Base-by-base conservation (phyloP, 2,329 filamentous ascomycete genomes). In the Periconia macrospinosa region DNA sequence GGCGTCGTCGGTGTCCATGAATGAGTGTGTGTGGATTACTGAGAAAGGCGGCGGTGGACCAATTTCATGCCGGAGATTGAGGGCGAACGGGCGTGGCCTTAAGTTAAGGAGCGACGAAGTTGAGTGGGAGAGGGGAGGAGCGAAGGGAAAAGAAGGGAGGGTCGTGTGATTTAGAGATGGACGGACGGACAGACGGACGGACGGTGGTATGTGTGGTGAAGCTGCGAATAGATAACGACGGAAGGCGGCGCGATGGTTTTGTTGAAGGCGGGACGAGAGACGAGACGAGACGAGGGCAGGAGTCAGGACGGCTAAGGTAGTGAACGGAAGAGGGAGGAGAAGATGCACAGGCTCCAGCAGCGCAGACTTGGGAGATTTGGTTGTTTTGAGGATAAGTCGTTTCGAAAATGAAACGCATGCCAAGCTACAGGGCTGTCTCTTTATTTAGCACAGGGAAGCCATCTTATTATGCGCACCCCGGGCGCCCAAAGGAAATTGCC, bases 371-470 rank as follows among this genome's bases (percentile, higher is more conserved):
- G 65, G 63, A 59, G 56, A 62, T 70, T n/a, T 72, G 67, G 67
- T 70, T 72, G 70, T 72, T 72, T 71, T 72, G 70, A 70, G 62
- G 63, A 68, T 67, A 64, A 60, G 53, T 65, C 63, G 67, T 71
- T 71, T 70, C 67, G 23, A 27, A 27, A 27, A 69, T 67, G 57
- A 37, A n/a, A 37, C 23, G 23, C 23, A 27, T 27, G 23, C 23
- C 23, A 27, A 27, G 23, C 23, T 27, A 57, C 63, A 67, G 58
- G 60, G 64, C 61, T 65, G 33, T 6, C 33, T 27, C 33, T 66
- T 66, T 62, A 66, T 68, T 66, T 69, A 65, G 68, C 59, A 63
- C 56, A 54, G 54, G 63, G 62, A 61, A 57, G 60, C 45, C 52
- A 47, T 52, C 50, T 57, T 60, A 51, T 53, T 41, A n/a, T 45